phyloP scores from a whole-genome alignment of 176 grass and related monocot species.

The Secale cereale region DNA sequence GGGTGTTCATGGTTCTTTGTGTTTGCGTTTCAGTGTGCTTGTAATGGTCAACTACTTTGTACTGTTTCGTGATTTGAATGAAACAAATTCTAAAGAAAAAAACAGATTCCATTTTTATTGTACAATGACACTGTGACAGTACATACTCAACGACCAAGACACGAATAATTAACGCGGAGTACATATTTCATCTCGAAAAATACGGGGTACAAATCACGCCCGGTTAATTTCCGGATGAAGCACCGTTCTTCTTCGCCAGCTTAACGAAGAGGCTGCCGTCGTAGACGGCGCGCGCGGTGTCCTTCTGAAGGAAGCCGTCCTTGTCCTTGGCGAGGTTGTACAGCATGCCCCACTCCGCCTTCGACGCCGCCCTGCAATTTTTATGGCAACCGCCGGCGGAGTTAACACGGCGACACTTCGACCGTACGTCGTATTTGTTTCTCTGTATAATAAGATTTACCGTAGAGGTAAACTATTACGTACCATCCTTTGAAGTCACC shows the following conservation, averaged over 20 bases:
- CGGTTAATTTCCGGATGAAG: not conserved
- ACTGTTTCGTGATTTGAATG: too few species aligned
- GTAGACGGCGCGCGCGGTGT: constrained; percentile 40
- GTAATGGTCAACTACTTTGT: too few species aligned
- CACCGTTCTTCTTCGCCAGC: constrained; percentile 26
- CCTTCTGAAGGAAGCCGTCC: constrained; percentile 60
- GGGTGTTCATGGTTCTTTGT: too few species aligned
- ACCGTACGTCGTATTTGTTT: not conserved
- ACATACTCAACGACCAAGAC: not conserved
- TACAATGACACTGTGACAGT: not conserved
- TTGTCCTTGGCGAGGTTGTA: constrained; percentile 55
- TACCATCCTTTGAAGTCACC: constrained; percentile 54
- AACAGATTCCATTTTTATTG: not conserved
- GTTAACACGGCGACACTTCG: not conserved
- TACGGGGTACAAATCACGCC: not conserved
- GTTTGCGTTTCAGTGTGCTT: too few species aligned
- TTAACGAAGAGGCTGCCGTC: constrained; percentile 59
- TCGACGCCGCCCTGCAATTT: constrained; percentile 47
- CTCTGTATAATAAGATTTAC: not conserved
- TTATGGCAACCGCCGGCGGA: not conserved
- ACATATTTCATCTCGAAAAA: not conserved
- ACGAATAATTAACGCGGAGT: not conserved
- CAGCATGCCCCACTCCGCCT: constrained; percentile 47
- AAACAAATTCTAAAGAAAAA: too few species aligned
- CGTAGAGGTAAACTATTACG: constrained; percentile 1